A percentile compares a stretch with the other conserved stretches of the same genome.
Conservation (phyloP, 2,329 filamentous ascomycete species). For the Cordyceps militaris region DNA sequence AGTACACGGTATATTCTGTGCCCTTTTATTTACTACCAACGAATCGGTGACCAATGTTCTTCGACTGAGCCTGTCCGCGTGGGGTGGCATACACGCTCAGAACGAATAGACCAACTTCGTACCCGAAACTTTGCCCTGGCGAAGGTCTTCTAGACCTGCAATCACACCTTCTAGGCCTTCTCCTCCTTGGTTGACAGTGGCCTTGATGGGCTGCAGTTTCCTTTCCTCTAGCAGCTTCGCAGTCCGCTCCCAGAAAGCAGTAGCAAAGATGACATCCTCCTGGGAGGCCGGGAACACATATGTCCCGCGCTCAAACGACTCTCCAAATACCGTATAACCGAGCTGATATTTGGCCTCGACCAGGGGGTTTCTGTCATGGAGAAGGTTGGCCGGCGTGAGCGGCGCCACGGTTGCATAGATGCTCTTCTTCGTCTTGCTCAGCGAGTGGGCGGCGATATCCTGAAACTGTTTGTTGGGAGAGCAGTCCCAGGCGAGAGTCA, state of each 20-base stretch:
- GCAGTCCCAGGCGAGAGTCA: constrained; percentile 9
- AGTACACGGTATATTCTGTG: too few relatives aligned
- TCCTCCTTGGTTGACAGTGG: constrained; percentile 18
- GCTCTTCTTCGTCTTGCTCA: background rate
- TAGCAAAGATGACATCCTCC: constrained; percentile 29
- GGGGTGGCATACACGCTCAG: constrained; percentile 13
- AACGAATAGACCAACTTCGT: constrained; percentile 38
- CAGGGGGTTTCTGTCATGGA: background rate
- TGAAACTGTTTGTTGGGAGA: constrained; percentile 11
- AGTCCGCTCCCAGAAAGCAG: constrained; percentile 30
- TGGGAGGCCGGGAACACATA: constrained; percentile 16
- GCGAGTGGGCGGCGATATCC: background rate
- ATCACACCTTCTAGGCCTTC: constrained; percentile 29
- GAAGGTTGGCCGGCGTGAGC: background rate
- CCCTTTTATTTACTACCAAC: too few relatives aligned
- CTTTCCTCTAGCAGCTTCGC: constrained; percentile 27
- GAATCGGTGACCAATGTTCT: too few relatives aligned
- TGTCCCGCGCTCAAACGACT: constrained; percentile 23
- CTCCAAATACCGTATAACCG: constrained; percentile 33
- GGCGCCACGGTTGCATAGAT: constrained; percentile 5
- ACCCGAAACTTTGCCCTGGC: constrained; percentile 29
- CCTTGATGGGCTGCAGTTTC: constrained; percentile 26
- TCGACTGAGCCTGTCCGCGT: too few relatives aligned
- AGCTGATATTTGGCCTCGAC: constrained; percentile 25
- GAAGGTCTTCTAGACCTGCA: constrained; percentile 25